Conservation (phyloP, 1,139 yeast genomes). For the Diutina sp. region DNA sequence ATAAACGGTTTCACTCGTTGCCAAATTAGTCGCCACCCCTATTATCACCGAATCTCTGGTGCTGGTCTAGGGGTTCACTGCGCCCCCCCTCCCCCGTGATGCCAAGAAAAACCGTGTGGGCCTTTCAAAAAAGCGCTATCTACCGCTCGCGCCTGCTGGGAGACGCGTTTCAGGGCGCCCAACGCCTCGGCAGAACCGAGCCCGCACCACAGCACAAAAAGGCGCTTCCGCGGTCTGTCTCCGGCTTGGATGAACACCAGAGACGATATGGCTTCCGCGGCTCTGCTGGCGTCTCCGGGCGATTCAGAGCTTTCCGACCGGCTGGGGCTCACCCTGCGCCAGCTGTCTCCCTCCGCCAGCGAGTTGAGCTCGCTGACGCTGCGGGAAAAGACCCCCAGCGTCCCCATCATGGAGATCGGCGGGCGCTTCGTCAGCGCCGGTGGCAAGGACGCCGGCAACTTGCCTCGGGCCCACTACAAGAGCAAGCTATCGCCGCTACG, state of each 20-base stretch:
- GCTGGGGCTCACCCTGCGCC: neutral
- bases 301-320: neutral
- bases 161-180: neutral
- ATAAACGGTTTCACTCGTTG: too few relatives aligned
- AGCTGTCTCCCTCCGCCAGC: neutral
- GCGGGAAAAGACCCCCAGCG: neutral
- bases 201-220: neutral
- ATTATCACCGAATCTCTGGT: too few relatives aligned
- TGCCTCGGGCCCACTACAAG: conserved; percentile 53
- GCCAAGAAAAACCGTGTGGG: neutral
- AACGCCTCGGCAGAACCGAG: neutral
- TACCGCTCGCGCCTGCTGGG: neutral
- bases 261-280: neutral
- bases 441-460: conserved; percentile 62
- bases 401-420: neutral
- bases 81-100: too few relatives aligned
- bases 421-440: neutral
- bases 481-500: conserved; percentile 45
- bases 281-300: neutral
- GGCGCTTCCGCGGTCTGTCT: neutral
- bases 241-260: neutral
- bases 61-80: too few relatives aligned
- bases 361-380: neutral
- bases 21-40: too few relatives aligned
- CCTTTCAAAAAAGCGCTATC: too few relatives aligned